A percentile compares a stretch with the other conserved stretches of the same genome.
phyloP scores from a whole-genome alignment of 805 yeast genomes.

The Saturnispora mendoncae region DNA sequence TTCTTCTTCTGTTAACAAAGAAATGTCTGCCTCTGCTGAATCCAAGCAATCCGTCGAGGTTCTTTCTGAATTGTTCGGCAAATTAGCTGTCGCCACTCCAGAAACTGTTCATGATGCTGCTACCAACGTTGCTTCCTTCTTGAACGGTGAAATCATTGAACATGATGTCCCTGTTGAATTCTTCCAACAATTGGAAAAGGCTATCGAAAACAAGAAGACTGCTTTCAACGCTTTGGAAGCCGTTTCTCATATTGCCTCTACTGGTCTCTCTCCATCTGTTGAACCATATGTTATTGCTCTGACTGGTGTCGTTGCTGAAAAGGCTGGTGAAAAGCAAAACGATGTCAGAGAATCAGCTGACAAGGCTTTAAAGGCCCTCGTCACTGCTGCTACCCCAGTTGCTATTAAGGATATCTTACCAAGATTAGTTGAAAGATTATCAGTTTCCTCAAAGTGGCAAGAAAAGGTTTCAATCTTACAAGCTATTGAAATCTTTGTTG shows the following conservation, averaged over 20 bases:
- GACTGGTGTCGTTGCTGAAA: slow-evolving; percentile 59
- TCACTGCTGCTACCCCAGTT: slow-evolving; percentile 80
- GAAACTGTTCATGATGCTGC: slow-evolving; percentile 84
- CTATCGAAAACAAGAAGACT: slow-evolving; percentile 76
- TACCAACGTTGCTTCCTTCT: slow-evolving; percentile 80
- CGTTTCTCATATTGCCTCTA: slow-evolving; percentile 73
- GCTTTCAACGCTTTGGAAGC: slow-evolving; percentile 79
- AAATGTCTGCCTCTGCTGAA: slow-evolving; percentile 38
- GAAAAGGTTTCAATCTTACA: slow-evolving; percentile 89
- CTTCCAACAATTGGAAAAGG: slow-evolving; percentile 66
- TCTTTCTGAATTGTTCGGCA: slow-evolving; percentile 86
- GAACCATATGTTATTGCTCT: slow-evolving; percentile 90
- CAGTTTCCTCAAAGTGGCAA: slow-evolving; percentile 86
- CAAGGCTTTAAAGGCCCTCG: slow-evolving; percentile 66
- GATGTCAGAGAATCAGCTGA: slow-evolving; percentile 67
- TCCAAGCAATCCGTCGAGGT: slow-evolving; percentile 64
- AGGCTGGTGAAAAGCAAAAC: slow-evolving; percentile 86
- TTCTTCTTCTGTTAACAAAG: slow-evolving; percentile 4
- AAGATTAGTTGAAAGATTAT: slow-evolving; percentile 58
- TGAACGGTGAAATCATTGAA: slow-evolving; percentile 95
- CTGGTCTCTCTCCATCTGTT: slow-evolving; percentile 78
- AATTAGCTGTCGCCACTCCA: slow-evolving; percentile 78
- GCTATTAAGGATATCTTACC: slow-evolving; percentile 90
- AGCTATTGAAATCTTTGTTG: slow-evolving; percentile 81
- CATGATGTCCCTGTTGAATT: slow-evolving; percentile 93